A percentile compares a stretch with the other conserved stretches of the same genome.
Evolutionary conservation across 2,329 filamentous ascomycete species (phyloP).

Genomic region (Colletotrichum plurivorum): DNA sequence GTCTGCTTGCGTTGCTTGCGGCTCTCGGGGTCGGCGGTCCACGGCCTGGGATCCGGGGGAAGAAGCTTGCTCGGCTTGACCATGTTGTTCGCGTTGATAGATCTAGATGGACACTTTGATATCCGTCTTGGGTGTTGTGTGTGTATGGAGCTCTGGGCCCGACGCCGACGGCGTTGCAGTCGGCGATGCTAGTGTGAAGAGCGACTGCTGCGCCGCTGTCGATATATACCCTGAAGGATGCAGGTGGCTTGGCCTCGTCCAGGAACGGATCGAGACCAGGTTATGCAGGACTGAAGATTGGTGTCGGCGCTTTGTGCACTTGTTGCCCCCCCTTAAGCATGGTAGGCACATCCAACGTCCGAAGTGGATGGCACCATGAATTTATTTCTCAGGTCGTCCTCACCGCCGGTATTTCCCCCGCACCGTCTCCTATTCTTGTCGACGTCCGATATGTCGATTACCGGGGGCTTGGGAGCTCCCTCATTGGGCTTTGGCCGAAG

Average conservation of each 20-base stretch:
- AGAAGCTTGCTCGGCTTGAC: slow-evolving; percentile 42
- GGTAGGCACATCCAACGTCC: not conserved
- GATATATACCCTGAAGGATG: slow-evolving; percentile 26
- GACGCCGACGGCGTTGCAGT: not conserved
- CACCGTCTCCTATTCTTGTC: not conserved
- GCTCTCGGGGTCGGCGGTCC: slow-evolving; percentile 55
- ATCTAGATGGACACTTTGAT: not conserved
- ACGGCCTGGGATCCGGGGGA: slow-evolving; percentile 50
- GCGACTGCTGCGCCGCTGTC: not conserved
- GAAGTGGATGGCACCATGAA: not conserved
- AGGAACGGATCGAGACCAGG: slow-evolving; percentile 3
- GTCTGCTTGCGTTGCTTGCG: slow-evolving; percentile 54
- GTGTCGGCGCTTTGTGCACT: slow-evolving; percentile 2
- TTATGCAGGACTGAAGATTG: slow-evolving; percentile 4
- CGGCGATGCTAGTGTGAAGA: not conserved
- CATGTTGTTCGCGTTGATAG: slow-evolving; percentile 4
- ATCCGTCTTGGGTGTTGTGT: not conserved
- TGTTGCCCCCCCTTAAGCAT: not conserved
- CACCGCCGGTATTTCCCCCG: slow-evolving; percentile 30
- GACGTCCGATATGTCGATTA: slow-evolving; percentile 19
- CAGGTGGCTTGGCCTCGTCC: slow-evolving; percentile 17
- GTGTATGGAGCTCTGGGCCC: not conserved
- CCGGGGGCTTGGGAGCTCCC: slow-evolving; percentile 11
- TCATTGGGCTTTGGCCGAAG: slow-evolving; percentile 27
- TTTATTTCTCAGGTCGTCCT: slow-evolving; percentile 11